Evolutionary conservation across 495 filamentous ascomycete genomes (phyloP).

Genomic region (Lepidopterella palustris): DNA sequence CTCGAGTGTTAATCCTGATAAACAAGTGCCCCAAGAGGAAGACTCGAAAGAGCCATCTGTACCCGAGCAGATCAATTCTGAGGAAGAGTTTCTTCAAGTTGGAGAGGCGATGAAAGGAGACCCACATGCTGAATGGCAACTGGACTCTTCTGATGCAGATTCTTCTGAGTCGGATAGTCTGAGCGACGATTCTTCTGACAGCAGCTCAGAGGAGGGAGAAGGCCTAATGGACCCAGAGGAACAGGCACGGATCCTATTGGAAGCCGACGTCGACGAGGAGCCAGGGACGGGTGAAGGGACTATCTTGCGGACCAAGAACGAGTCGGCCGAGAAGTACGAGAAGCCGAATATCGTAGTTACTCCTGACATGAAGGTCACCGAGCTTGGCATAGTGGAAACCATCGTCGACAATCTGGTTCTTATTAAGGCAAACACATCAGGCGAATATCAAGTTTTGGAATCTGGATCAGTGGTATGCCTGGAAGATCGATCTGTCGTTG

Average conservation of each 20-base stretch:
- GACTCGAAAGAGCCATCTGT: too few species aligned
- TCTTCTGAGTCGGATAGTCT: conserved; percentile 37
- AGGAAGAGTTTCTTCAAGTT: conserved; percentile 36
- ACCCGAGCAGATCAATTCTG: neutral
- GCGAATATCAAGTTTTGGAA: conserved; percentile 77
- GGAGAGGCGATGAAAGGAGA: conserved; percentile 48
- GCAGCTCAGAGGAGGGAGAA: conserved; percentile 51
- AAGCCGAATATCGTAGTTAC: conserved; percentile 70
- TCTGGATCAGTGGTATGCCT: conserved; percentile 75
- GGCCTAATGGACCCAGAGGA: conserved; percentile 68
- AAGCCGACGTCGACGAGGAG: conserved; percentile 69
- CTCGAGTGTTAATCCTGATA: too few species aligned
- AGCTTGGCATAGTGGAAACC: conserved; percentile 64
- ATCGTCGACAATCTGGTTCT: conserved; percentile 70
- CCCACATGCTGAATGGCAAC: conserved; percentile 64
- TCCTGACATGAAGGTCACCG: conserved; percentile 64
- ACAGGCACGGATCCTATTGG: conserved; percentile 74
- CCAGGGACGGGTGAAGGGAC: conserved; percentile 42
- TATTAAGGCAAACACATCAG: conserved; percentile 70
- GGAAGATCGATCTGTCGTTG: conserved; percentile 67
- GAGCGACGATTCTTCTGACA: conserved; percentile 49
- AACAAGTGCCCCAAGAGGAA: neutral
- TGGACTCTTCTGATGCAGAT: conserved; percentile 56
- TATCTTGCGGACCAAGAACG: conserved; percentile 68
- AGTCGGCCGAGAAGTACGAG: conserved; percentile 53